Conservation (phyloP, 1,284 basidiomycete species). For the Malassezia dermatis region DNA sequence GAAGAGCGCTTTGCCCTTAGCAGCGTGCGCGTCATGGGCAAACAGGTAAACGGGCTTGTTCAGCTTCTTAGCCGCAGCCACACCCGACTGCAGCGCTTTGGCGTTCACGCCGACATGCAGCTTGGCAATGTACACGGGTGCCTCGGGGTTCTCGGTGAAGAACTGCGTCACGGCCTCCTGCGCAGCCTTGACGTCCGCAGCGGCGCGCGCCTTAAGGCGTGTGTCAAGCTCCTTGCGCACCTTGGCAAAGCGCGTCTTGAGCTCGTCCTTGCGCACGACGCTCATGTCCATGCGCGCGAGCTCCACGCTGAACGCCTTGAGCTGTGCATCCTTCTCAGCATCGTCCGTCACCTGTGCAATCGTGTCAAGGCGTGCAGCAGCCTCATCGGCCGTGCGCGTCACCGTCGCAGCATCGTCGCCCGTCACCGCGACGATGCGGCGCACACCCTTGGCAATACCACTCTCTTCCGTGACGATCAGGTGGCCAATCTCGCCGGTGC, state of each 20-base stretch:
- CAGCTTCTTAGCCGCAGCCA: slow-evolving; percentile 66
- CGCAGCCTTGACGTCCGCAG: slow-evolving; percentile 68
- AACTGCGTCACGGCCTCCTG: slow-evolving; percentile 61
- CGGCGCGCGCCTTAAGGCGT: slow-evolving; percentile 69
- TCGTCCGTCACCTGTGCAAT: slow-evolving; percentile 62
- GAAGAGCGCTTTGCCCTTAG: slow-evolving; percentile 66
- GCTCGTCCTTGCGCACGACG: slow-evolving; percentile 66
- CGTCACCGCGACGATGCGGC: slow-evolving; percentile 85
- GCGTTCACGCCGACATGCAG: slow-evolving; percentile 52
- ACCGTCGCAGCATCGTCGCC: slow-evolving; percentile 82
- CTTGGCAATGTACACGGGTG: slow-evolving; percentile 59
- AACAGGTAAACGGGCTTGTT: slow-evolving; percentile 80
- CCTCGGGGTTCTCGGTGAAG: slow-evolving; percentile 65
- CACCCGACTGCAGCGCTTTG: slow-evolving; percentile 61
- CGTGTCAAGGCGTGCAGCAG: slow-evolving; percentile 59
- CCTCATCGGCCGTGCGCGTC: slow-evolving; percentile 60
- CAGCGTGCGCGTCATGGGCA: slow-evolving; percentile 55
- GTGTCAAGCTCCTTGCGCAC: slow-evolving; percentile 77
- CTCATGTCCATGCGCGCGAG: slow-evolving; percentile 83
- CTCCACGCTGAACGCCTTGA: slow-evolving; percentile 77
- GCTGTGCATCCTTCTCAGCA: slow-evolving; percentile 64
- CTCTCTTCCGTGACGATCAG: slow-evolving; percentile 90
- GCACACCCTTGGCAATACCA: slow-evolving; percentile 94
- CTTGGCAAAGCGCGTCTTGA: slow-evolving; percentile 64
- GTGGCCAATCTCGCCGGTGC: slow-evolving; percentile 90